Conservation (phyloP, 148 eudicot genomes). For the Spergularia marina region DNA sequence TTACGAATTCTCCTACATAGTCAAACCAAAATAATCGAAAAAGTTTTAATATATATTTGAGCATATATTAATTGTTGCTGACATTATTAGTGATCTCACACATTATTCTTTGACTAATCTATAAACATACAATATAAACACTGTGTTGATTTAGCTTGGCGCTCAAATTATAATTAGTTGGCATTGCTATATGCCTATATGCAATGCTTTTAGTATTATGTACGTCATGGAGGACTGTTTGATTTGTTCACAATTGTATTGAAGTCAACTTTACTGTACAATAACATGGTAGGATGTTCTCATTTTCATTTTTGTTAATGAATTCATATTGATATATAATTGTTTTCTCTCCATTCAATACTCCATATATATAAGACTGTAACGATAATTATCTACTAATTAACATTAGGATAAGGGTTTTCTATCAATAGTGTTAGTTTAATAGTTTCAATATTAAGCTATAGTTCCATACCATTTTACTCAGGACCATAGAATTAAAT, state of each 20-base stretch:
- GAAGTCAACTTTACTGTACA: conserved; percentile 8
- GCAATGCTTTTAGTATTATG: background rate
- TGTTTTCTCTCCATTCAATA: background rate
- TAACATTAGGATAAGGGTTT: too few relatives aligned
- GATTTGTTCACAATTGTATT: background rate
- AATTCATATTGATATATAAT: background rate
- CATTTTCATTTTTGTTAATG: background rate
- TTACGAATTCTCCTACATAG: too few relatives aligned
- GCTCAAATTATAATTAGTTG: background rate
- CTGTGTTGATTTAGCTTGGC: background rate
- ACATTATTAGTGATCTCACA: conserved; percentile 17
- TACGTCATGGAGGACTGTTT: background rate
- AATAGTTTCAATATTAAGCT: too few relatives aligned
- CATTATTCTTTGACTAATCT: conserved; percentile 9
- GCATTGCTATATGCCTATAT: too few relatives aligned
- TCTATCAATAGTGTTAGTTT: too few relatives aligned
- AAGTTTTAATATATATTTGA: too few relatives aligned
- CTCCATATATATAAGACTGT: too few relatives aligned
- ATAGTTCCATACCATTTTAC: too few relatives aligned
- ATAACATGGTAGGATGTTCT: conserved; percentile 17
- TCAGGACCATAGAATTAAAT: too few relatives aligned
- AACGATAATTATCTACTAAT: too few relatives aligned
- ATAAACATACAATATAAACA: too few relatives aligned
- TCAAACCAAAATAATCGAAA: too few relatives aligned
- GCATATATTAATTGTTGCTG: conserved; percentile 9